These are phyloP conservation scores for Fragaria iinumae DNA, from an alignment of 306 rosid genomes.

Conservation along the genomic window DNA sequence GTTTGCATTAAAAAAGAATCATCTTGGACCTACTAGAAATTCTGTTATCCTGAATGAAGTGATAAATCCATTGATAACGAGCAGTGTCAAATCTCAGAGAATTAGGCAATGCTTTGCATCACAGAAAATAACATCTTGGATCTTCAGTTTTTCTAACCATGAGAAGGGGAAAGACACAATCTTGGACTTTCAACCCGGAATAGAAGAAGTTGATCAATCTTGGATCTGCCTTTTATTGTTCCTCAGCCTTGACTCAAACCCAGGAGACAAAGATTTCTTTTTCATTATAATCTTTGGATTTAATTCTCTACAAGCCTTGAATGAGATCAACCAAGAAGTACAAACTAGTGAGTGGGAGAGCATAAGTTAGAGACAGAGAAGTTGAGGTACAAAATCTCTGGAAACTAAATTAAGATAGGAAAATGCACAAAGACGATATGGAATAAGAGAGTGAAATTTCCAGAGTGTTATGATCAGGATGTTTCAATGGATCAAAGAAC, in stretches of 20 bases:
- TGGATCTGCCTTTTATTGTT: neutral
- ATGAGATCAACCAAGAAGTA: neutral
- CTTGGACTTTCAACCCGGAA: neutral
- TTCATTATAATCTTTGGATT: neutral
- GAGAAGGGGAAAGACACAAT: neutral
- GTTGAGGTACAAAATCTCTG: neutral
- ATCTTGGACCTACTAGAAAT: neutral
- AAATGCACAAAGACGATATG: neutral
- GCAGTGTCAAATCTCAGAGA: too few relatives aligned
- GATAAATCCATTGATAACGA: too few relatives aligned
- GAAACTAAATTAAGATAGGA: neutral
- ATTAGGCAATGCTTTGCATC: neutral
- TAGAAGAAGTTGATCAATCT: neutral
- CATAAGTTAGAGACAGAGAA: neutral
- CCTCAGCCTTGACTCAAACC: neutral
- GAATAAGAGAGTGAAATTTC: neutral
- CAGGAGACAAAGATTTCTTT: neutral
- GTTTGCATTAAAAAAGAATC: neutral
- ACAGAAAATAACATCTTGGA: neutral
- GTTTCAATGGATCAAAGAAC: neutral
- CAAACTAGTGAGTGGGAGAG: neutral
- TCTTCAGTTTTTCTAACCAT: neutral
- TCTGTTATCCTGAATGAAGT: too few relatives aligned
- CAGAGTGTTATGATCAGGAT: neutral
- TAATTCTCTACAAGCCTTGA: neutral